Evolutionary conservation across 164 flowering plant species (phyloP).

Genomic region (Cinnamomum chago): DNA sequence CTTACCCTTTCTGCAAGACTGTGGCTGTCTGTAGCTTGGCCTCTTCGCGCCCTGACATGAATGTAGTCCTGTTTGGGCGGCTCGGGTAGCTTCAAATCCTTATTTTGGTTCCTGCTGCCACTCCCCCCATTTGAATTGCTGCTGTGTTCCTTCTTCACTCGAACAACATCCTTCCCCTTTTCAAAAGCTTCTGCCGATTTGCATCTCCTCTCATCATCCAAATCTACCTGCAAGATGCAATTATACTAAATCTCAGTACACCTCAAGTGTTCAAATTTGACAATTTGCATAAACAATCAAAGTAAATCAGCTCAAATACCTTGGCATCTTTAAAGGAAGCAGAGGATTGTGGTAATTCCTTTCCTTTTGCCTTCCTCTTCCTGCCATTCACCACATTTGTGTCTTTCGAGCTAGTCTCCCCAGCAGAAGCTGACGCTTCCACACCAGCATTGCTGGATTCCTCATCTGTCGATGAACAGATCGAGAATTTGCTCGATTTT

Average conservation of each 20-base stretch:
- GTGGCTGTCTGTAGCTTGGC: slow-evolving; percentile 99
- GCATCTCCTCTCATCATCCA: slow-evolving; percentile 46
- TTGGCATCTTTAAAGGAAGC: slow-evolving; percentile 19
- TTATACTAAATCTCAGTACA: neutral
- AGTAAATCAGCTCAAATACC: slow-evolving; percentile 11
- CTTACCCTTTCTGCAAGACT: slow-evolving; percentile 95
- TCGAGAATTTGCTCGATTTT: slow-evolving; percentile 15
- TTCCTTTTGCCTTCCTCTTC: slow-evolving; percentile 32
- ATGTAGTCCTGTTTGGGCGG: slow-evolving; percentile 78
- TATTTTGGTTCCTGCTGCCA: slow-evolving; percentile 30
- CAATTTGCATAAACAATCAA: neutral
- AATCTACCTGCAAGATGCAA: slow-evolving; percentile 27
- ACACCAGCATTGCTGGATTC: slow-evolving; percentile 18
- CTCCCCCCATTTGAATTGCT: slow-evolving; percentile 16
- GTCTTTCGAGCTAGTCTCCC: slow-evolving; percentile 6
- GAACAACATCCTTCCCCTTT: slow-evolving; percentile 20
- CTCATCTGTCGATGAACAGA: slow-evolving; percentile 26
- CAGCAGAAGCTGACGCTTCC: slow-evolving; percentile 22
- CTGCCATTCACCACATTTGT: slow-evolving; percentile 16
- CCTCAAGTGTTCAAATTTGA: neutral
- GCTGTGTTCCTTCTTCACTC: slow-evolving; percentile 29
- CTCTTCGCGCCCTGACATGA: slow-evolving; percentile 97
- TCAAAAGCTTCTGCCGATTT: slow-evolving; percentile 34
- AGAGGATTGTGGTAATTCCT: slow-evolving; percentile 18
- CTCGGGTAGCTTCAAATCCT: slow-evolving; percentile 57